These are phyloP conservation scores for Saturnispora mendoncae DNA, from an alignment of 805 yeast genomes.

Conservation along the genomic window DNA sequence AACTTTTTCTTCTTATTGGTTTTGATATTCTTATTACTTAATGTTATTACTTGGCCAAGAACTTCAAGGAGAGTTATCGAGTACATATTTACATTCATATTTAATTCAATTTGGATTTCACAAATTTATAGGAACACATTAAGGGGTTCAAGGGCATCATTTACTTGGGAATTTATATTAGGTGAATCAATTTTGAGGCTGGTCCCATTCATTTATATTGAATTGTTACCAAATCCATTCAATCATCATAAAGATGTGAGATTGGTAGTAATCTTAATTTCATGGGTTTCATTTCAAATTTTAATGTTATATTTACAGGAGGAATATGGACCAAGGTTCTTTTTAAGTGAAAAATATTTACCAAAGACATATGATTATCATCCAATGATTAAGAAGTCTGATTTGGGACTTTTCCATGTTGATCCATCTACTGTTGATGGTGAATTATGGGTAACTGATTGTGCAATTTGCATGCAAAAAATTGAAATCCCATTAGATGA, in stretches of 20 bases:
- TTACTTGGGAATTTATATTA: conserved; percentile 67
- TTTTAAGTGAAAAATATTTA: conserved; percentile 62
- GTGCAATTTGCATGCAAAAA: conserved; percentile 85
- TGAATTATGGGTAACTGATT: conserved; percentile 49
- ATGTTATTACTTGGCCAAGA: conserved; percentile 56
- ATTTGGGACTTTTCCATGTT: conserved; percentile 48
- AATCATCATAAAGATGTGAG: conserved; percentile 55
- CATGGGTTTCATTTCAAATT: conserved; percentile 59
- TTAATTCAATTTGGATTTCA: conserved; percentile 81
- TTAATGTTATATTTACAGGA: conserved; percentile 52
- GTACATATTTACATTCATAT: conserved; percentile 37
- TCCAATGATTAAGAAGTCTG: conserved; percentile 49
- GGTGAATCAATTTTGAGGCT: conserved; percentile 58
- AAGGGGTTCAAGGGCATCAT: conserved; percentile 58
- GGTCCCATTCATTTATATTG: conserved; percentile 55
- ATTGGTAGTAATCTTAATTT: conserved; percentile 37
- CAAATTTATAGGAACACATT: conserved; percentile 73
- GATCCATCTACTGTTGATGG: conserved; percentile 22
- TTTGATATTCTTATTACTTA: conserved; percentile 48
- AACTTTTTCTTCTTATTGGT: conserved; percentile 46
- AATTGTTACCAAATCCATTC: conserved; percentile 45
- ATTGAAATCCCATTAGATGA: conserved; percentile 47
- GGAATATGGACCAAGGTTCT: conserved; percentile 69
- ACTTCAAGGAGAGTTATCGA: conserved; percentile 49
- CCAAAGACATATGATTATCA: conserved; percentile 87